These are phyloP conservation scores for Zalaria obscura DNA, from an alignment of 2,329 filamentous ascomycete genomes.

Conservation along the genomic window DNA sequence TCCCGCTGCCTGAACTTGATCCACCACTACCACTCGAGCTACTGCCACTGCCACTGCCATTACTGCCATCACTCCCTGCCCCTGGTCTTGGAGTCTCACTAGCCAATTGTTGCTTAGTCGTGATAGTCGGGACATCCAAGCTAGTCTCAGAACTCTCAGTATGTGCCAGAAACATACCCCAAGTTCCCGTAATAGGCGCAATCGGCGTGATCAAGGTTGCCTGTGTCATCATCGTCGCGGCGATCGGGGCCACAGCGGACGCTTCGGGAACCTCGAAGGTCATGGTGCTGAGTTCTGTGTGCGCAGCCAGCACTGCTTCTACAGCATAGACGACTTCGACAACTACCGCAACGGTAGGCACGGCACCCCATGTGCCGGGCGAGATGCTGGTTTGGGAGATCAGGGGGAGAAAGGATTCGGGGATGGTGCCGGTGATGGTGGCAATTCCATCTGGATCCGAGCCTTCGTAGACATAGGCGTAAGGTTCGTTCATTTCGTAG, in stretches of 20 bases:
- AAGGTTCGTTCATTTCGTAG: conserved; percentile 19
- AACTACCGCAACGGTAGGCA: conserved; percentile 27
- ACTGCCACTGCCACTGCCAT: background rate
- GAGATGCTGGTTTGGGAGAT: conserved; percentile 11
- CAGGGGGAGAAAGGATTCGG: conserved; percentile 1
- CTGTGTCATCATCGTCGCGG: background rate
- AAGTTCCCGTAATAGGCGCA: background rate
- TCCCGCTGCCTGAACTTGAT: conserved; percentile 1
- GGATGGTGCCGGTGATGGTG: conserved; percentile 13
- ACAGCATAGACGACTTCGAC: conserved; percentile 23
- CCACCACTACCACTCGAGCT: conserved; percentile 1
- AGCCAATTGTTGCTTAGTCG: background rate
- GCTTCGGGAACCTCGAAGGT: conserved; percentile 10
- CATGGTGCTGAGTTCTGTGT: conserved; percentile 2
- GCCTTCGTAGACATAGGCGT: conserved; percentile 22
- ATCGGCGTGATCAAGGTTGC: background rate
- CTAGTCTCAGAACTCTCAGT: conserved; percentile 11
- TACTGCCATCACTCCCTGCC: conserved; percentile 1
- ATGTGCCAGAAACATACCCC: conserved; percentile 8
- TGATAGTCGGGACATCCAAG: conserved; percentile 9
- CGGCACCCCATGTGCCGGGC: conserved; percentile 22
- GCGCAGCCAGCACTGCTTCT: conserved; percentile 7
- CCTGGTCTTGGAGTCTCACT: background rate
- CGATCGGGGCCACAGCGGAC: background rate
- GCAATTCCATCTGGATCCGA: conserved; percentile 15